phyloP scores from a whole-genome alignment of 2,329 filamentous ascomycete species.

The Cladosporium sp. region DNA sequence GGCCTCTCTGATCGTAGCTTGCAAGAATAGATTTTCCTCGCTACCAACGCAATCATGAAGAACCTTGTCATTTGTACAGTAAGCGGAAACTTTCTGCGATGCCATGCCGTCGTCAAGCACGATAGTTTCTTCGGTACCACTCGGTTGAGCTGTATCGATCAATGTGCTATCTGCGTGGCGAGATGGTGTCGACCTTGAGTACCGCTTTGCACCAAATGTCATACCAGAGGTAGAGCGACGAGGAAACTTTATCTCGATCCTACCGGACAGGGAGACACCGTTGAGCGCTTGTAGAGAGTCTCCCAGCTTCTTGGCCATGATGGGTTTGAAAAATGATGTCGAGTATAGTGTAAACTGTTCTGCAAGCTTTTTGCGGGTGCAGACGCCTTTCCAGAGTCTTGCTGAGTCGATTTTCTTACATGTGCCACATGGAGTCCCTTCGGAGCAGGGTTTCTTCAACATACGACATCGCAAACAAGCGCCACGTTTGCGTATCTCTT shows the following conservation, averaged over 20 bases:
- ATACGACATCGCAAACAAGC: constrained; percentile 61
- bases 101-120: constrained; percentile 37
- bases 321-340: constrained; percentile 41
- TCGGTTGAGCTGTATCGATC: neutral
- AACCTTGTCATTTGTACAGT: constrained; percentile 24
- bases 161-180: neutral
- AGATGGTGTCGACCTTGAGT: neutral
- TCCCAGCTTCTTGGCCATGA: neutral
- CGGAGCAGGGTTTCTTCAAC: constrained; percentile 62
- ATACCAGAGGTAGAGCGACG: neutral
- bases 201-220: neutral
- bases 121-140: neutral
- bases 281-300: neutral
- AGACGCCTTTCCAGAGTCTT: constrained; percentile 58
- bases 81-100: constrained; percentile 50
- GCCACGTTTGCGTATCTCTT: constrained; percentile 56
- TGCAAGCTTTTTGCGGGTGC: constrained; percentile 54
- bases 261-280: neutral
- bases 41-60: constrained; percentile 38
- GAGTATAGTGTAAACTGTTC: constrained; percentile 57
- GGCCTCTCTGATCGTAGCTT: constrained; percentile 42
- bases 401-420: constrained; percentile 58
- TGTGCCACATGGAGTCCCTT: constrained; percentile 56
- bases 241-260: neutral
- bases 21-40: constrained; percentile 50